Evolutionary conservation across 305 asterid species (phyloP).

Genomic region (Solanum hybrid): DNA sequence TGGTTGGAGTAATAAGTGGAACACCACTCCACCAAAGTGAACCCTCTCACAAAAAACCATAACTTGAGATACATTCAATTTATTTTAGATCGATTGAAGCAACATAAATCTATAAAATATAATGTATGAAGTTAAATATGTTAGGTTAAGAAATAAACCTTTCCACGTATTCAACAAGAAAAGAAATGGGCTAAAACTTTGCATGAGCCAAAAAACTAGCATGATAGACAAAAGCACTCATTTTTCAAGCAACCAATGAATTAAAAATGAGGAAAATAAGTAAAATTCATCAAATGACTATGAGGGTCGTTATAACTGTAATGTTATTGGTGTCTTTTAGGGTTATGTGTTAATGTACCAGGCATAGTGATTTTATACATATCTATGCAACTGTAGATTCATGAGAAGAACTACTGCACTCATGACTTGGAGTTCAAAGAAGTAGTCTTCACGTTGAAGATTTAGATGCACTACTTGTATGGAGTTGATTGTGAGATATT

Average conservation of each 20-base stretch:
- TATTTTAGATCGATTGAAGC: background rate
- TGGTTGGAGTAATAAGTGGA: background rate
- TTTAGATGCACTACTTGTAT: background rate
- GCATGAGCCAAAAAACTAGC: constrained; percentile 88
- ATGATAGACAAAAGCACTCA: constrained; percentile 82
- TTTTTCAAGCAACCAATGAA: constrained; percentile 40
- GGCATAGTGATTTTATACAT: background rate
- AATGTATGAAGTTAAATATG: background rate
- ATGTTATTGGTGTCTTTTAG: background rate
- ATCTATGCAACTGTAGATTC: background rate
- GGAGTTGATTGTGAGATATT: background rate
- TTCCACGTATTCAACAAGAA: constrained; percentile 42
- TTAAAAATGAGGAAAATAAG: background rate
- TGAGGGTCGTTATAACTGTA: background rate
- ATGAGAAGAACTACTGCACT: background rate
- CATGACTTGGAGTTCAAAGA: background rate
- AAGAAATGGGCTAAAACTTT: constrained; percentile 41
- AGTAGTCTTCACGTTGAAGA: background rate
- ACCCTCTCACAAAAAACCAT: constrained; percentile 1
- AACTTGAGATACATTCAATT: background rate
- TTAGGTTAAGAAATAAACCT: constrained; percentile 26
- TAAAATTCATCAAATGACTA: background rate
- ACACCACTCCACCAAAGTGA: constrained; percentile 68
- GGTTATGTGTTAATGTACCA: background rate
- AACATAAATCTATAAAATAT: background rate